Conservation (phyloP, 2,329 filamentous ascomycete species). For the Exophiala bonariae region DNA sequence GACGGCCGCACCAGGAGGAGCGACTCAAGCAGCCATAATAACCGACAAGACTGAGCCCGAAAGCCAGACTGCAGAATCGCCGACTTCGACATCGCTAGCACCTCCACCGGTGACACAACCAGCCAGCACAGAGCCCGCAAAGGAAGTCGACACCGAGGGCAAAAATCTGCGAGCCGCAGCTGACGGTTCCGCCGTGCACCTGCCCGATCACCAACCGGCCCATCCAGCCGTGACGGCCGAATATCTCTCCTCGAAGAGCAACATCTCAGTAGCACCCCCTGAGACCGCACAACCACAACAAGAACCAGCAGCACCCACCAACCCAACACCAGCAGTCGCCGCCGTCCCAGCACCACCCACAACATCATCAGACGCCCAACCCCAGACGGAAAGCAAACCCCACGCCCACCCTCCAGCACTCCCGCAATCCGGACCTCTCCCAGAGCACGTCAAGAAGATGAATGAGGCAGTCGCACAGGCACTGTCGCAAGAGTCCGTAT, state of each 20-base stretch:
- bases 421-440: constrained; percentile 23
- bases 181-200: constrained; percentile 5
- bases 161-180: constrained; percentile 1
- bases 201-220: constrained; percentile 9
- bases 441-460: constrained; percentile 17
- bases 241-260: constrained; percentile 9
- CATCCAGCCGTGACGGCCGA: constrained; percentile 12
- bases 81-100: neutral
- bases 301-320: too few relatives aligned
- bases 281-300: neutral
- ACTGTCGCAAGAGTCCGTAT: constrained; percentile 21
- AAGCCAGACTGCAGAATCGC: neutral
- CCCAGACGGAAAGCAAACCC: neutral
- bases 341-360: constrained; percentile 2
- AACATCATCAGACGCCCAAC: neutral
- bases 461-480: constrained; percentile 17
- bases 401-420: constrained; percentile 13
- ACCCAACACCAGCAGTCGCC: neutral
- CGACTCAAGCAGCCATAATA: constrained; percentile 16
- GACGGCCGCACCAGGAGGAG: constrained; percentile 5
- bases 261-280: too few relatives aligned
- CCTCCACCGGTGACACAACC: neutral
- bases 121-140: neutral
- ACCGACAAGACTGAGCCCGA: constrained; percentile 6
- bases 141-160: neutral